Conservation (phyloP, 768 basidiomycete species). For the Boletus bicolor region DNA sequence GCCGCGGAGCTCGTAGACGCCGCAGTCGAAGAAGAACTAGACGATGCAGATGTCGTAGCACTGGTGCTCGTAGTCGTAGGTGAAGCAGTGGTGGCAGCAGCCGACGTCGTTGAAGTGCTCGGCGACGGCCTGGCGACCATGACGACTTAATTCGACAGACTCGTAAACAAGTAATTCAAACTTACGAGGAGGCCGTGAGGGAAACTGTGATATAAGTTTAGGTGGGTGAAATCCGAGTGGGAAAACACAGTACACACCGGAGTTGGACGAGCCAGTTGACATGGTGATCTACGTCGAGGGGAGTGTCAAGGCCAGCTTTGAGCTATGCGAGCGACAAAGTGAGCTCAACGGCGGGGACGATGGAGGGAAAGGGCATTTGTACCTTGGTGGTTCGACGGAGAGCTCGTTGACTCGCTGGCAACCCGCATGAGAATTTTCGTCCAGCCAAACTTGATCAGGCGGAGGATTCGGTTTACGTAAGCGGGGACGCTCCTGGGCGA, state of each 20-base stretch:
- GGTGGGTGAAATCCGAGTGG: neutral
- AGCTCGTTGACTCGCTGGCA: conserved; percentile 7
- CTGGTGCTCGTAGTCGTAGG: conserved; percentile 3
- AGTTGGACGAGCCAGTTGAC: neutral
- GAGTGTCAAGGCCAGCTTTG: conserved; percentile 1
- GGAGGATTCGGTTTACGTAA: conserved; percentile 21
- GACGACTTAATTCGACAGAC: neutral
- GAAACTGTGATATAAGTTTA: neutral
- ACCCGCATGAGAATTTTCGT: conserved; percentile 22
- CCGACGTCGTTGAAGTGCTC: neutral
- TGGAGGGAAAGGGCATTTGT: neutral
- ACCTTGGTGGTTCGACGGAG: conserved; percentile 7
- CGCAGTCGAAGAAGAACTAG: neutral
- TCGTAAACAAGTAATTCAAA: neutral
- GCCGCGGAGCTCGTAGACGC: neutral
- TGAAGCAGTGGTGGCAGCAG: neutral
- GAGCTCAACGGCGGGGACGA: neutral
- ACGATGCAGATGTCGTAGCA: neutral
- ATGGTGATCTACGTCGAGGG: conserved; percentile 5
- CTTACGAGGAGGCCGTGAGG: conserved; percentile 2
- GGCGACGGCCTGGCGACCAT: neutral
- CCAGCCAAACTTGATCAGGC: neutral
- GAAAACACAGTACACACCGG: conserved; percentile 8
- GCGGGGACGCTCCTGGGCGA: neutral
- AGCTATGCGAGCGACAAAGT: neutral